A percentile compares a stretch with the other conserved stretches of the same genome.
phyloP scores from a whole-genome alignment of 768 basidiomycete genomes.

The Suillus lakei region DNA sequence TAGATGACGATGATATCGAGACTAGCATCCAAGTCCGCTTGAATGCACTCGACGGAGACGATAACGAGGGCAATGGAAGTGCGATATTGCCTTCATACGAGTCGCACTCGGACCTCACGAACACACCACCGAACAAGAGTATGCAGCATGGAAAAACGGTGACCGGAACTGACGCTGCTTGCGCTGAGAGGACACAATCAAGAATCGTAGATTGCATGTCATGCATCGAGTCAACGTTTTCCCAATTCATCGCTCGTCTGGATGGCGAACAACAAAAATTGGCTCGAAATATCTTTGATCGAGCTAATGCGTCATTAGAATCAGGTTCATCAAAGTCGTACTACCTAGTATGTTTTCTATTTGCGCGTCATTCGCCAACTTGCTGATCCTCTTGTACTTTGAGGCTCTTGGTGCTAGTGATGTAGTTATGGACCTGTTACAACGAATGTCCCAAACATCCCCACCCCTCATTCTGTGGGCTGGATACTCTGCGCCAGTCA shows the following conservation, averaged over 20 bases:
- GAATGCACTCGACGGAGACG: constrained; percentile 1
- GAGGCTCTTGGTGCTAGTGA: constrained; percentile 19
- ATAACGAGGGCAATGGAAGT: neutral
- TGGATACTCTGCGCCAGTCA: constrained; percentile 59
- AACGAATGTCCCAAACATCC: constrained; percentile 47
- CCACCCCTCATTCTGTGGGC: constrained; percentile 69
- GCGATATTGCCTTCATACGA: neutral
- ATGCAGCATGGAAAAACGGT: constrained; percentile 49
- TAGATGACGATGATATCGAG: constrained; percentile 88
- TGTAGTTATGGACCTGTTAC: constrained; percentile 38
- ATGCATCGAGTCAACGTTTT: constrained; percentile 32
- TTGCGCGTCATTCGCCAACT: constrained; percentile 9
- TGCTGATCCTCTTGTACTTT: constrained; percentile 14
- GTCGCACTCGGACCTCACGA: neutral
- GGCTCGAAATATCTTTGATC: constrained; percentile 21
- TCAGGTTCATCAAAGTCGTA: constrained; percentile 33
- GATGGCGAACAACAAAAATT: constrained; percentile 23
- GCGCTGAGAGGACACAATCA: constrained; percentile 35
- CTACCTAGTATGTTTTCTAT: constrained; percentile 35
- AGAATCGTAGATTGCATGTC: constrained; percentile 37
- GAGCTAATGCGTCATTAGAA: constrained; percentile 19
- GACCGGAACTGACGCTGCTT: constrained; percentile 53
- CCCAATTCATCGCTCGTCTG: constrained; percentile 25
- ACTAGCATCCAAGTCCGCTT: constrained; percentile 56
- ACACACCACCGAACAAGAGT: neutral